Evolutionary conservation across 148 eudicot genomes (phyloP), one percentile per base, ranked within the genome.

Genomic region (Nyssa sinensis): DNA sequence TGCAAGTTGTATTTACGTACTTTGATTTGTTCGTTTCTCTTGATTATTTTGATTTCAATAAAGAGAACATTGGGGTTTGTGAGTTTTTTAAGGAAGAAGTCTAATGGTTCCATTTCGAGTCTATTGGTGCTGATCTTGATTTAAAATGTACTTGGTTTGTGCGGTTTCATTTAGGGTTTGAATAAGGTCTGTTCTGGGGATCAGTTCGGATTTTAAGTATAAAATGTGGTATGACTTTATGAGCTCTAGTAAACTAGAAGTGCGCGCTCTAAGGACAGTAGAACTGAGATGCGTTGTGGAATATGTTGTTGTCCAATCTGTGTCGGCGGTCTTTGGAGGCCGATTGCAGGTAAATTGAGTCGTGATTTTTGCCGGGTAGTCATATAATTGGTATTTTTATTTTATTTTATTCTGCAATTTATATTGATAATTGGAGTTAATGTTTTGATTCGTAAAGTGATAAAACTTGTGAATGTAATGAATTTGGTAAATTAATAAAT

Each of bases 281-380:
- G 64, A 27, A 71, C 35, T 33, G 32, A 44, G 21, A 44, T 32
- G 73, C 1, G 2, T 29, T 47, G 23, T 47, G 39, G 72, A 75
- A 7, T 66, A 34, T 67, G 70, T 67, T 78, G 63, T n/a, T n/a
- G n/a, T 70, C 67, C 29, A 61, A 70, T 72, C 44, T 24, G 41
- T 59, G 72, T 51, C 41, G 5, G 63, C n/a, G 2, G 11, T 41
- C 19, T 49, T 78, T 66, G 49, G 77, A 64, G 34, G 73, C 65
- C 3, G 78, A 73, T 58, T 29, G 32, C 75, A 81, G 72, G 80
- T n/a, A n/a, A n/a, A n/a, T n/a, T n/a, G n/a, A n/a, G n/a, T n/a
- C n/a, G n/a, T n/a, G n/a, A n/a, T n/a, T n/a, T n/a, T n/a, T n/a
- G n/a, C n/a, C n/a, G n/a, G n/a, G n/a, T 73, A 71, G 11, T 55